Evolutionary conservation across 106 monocot species (phyloP).

Genomic region (Dioscorea zingiberensis): DNA sequence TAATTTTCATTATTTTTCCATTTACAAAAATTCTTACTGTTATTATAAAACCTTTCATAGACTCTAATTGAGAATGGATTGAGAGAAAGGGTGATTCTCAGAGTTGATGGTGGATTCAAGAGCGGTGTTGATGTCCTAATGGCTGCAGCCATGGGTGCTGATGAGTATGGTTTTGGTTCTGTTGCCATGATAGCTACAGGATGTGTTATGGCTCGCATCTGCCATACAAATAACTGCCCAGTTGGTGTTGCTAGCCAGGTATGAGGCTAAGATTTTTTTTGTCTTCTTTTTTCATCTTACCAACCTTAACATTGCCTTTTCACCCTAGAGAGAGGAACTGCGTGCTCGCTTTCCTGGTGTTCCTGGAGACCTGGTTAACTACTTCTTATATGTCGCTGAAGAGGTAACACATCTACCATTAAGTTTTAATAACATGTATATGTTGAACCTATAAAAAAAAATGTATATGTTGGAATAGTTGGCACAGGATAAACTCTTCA

Average conservation of each 20-base stretch:
- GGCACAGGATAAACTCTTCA: background rate
- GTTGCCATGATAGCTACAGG: slow-evolving; percentile 99
- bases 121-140: slow-evolving; percentile 94
- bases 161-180: slow-evolving; percentile 99
- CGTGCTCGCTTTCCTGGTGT: slow-evolving; percentile 99
- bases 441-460: too few species aligned
- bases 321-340: slow-evolving; percentile 82
- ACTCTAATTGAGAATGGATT: slow-evolving; percentile 90
- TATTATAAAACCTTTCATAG: slow-evolving; percentile 22
- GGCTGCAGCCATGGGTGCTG: slow-evolving; percentile 98
- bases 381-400: slow-evolving; percentile 94
- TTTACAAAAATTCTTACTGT: background rate
- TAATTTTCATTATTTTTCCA: background rate
- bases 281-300: background rate
- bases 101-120: slow-evolving; percentile 99
- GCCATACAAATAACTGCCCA: slow-evolving; percentile 99
- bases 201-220: slow-evolving; percentile 98
- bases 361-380: slow-evolving; percentile 98
- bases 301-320: too few species aligned
- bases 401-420: slow-evolving; percentile 45
- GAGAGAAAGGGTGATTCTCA: slow-evolving; percentile 88
- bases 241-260: slow-evolving; percentile 99
- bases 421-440: too few species aligned
- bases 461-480: background rate
- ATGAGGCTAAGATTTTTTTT: slow-evolving; percentile 1